Base-by-base conservation (phyloP, 2,329 filamentous ascomycete genomes). In the Penicillium fuscoglaucum region DNA sequence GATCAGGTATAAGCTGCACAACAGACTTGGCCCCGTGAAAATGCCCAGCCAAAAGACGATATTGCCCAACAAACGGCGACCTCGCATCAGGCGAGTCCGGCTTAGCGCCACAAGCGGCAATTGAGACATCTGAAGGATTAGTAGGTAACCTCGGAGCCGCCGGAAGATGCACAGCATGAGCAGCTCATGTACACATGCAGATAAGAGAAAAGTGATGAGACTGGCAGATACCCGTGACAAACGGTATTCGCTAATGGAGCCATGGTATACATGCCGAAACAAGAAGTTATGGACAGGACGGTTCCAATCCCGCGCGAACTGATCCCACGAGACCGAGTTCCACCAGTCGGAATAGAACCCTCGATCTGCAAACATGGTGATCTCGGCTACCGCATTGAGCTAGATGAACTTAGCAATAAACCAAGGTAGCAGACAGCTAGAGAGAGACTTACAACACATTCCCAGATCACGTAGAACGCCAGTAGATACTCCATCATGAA, bases 391-490 rank as follows among this genome's bases (percentile, higher is more conserved):
- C 15, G 90, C 83, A 71, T 93, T 93, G 60, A 92, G 79, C 68
- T 70, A 47, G 13, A 37, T 48, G 19, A 28, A 19, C 24, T 51
- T 47, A 54, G 40, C 17, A 46, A 41, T 10, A 19, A 41, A 33
- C 3, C 19, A 28, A 26, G 9, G n/a, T 15, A 26, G 41, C n/a
- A 26, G 43, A 15, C 19, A 15, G 21, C 13, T 13, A 2, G 5
- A 17, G 37, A 9, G 35, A 10, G 7, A 62, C 62, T 48, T 45
- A 68, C 66, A 37, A 88, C 83, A 3, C 84, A 85, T 72, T 89
- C 86, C 90, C 90, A 93, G 63, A 93, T 92, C 29, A 93, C 82
- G 71, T 92, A 93, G 87, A 90, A 93, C 0, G 85, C 82, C 57
- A 91, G 82, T 52, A 93, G 75, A 61, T 91, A 91, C 70, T 93